A percentile compares a stretch with the other conserved stretches of the same genome.
Conservation (phyloP, 2,329 filamentous ascomycete species). For the Knoxdaviesia proteae region DNA sequence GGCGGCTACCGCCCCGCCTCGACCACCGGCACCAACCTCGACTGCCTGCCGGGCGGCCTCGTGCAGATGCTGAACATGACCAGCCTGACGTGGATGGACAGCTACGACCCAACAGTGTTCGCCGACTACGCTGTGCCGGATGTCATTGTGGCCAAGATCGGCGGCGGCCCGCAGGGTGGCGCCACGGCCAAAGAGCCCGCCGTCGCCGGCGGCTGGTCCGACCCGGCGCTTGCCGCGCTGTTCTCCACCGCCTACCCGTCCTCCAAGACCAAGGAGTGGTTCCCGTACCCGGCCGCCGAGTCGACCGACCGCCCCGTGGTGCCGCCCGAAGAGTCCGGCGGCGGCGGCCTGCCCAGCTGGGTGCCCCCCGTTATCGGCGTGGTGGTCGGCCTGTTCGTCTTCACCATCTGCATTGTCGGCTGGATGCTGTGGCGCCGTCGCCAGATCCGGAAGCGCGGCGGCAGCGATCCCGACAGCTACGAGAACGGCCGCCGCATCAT, state of each 20-base stretch:
- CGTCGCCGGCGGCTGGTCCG: constrained; percentile 32
- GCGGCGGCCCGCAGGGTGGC: constrained; percentile 42
- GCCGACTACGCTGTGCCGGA: constrained; percentile 49
- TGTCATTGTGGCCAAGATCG: constrained; percentile 42
- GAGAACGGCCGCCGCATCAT: constrained; percentile 25
- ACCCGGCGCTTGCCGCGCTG: constrained; percentile 24
- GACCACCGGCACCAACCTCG: constrained; percentile 6
- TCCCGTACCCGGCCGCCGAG: constrained; percentile 29
- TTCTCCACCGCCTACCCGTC: constrained; percentile 35
- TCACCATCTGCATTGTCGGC: constrained; percentile 28
- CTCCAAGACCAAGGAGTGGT: constrained; percentile 35
- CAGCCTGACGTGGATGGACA: constrained; percentile 44
- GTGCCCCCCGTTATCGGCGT: constrained; percentile 41
- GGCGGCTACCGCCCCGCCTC: constrained; percentile 35
- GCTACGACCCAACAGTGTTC: constrained; percentile 44
- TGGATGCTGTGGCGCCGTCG: constrained; percentile 25
- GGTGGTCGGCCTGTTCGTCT: constrained; percentile 33
- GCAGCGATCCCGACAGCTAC: constrained; percentile 19
- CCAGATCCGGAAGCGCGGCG: constrained; percentile 17
- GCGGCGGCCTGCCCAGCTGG: constrained; percentile 28
- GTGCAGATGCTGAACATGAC: constrained; percentile 55
- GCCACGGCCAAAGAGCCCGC: constrained; percentile 48
- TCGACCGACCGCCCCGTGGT: constrained; percentile 6
- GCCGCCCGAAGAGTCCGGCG: constrained; percentile 7
- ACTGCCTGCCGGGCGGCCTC: constrained; percentile 29